Percentiles rank a stretch among this genome's conserved stretches.
phyloP scores from a whole-genome alignment of 176 grass and related monocot species.

The Tuctoria greenei region DNA sequence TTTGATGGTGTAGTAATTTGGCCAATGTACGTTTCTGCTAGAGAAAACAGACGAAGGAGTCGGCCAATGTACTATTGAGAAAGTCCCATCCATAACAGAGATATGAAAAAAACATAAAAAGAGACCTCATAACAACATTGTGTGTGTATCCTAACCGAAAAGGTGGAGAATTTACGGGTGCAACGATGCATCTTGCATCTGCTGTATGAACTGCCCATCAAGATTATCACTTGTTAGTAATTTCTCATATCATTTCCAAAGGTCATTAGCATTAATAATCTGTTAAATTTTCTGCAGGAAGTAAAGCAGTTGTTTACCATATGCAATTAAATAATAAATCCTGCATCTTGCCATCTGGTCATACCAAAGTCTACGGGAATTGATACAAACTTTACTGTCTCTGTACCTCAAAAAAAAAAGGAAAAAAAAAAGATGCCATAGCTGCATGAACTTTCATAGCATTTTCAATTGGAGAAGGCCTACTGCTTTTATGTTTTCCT shows the following conservation, averaged over 20 bases:
- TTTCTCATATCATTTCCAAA: background rate
- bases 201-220: background rate
- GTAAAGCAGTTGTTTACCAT: background rate
- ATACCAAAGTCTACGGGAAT: background rate
- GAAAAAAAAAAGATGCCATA: background rate
- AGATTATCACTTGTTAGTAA: background rate
- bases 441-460: background rate
- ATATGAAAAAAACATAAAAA: background rate
- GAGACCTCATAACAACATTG: background rate
- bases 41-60: background rate
- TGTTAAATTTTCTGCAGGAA: background rate
- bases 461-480: background rate
- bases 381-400: slow-evolving; percentile 8
- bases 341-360: background rate
- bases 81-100: too few relatives aligned
- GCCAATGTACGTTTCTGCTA: background rate
- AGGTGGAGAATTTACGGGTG: slow-evolving; percentile 6
- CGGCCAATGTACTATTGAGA: background rate
- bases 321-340: background rate
- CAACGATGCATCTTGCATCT: slow-evolving; percentile 5
- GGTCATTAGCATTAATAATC: background rate
- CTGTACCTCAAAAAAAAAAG: background rate
- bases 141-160: background rate
- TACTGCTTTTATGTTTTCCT: background rate
- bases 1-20: background rate